phyloP scores from a whole-genome alignment of 768 basidiomycete species.

The Termitomyces sp. region DNA sequence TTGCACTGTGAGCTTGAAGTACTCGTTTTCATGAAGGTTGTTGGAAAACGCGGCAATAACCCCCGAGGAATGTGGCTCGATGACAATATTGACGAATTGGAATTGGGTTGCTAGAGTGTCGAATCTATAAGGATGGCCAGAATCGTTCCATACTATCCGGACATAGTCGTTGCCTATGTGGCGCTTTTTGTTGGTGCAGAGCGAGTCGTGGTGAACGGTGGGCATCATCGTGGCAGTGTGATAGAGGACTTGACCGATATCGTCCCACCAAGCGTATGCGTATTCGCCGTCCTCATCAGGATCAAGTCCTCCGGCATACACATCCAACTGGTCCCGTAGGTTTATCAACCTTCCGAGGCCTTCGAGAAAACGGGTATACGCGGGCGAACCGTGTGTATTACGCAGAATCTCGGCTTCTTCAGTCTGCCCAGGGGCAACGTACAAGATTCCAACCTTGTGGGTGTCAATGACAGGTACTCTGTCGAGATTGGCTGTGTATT shows the following conservation, averaged over 20 bases:
- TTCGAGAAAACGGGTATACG: conserved; percentile 90
- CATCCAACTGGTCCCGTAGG: conserved; percentile 83
- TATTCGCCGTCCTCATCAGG: conserved; percentile 93
- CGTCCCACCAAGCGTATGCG: conserved; percentile 99
- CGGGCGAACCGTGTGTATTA: conserved; percentile 90
- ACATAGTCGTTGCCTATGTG: conserved; percentile 98
- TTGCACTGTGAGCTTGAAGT: conserved; percentile 93
- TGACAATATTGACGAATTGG: conserved; percentile 96
- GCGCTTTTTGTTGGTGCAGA: conserved; percentile 81
- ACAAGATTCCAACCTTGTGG: conserved; percentile 94
- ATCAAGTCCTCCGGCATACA: conserved; percentile 89
- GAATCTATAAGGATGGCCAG: conserved; percentile 82
- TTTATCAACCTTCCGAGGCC: conserved; percentile 86
- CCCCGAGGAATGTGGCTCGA: conserved; percentile 87
- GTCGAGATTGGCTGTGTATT: conserved; percentile 67
- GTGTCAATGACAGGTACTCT: conserved; percentile 92
- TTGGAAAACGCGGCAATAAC: conserved; percentile 83
- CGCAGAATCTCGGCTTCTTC: conserved; percentile 80
- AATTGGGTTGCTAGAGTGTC: conserved; percentile 91
- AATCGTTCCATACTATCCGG: conserved; percentile 97
- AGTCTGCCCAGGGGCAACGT: conserved; percentile 88
- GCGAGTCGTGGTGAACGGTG: conserved; percentile 57
- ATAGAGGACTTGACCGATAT: conserved; percentile 90
- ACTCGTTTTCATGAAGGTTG: conserved; percentile 84
- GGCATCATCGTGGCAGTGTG: conserved; percentile 99